A percentile compares a stretch with the other conserved stretches of the same genome.
These are phyloP conservation scores for Ogataea dorogensis DNA, from an alignment of 805 yeast genomes.

Conservation along the genomic window DNA sequence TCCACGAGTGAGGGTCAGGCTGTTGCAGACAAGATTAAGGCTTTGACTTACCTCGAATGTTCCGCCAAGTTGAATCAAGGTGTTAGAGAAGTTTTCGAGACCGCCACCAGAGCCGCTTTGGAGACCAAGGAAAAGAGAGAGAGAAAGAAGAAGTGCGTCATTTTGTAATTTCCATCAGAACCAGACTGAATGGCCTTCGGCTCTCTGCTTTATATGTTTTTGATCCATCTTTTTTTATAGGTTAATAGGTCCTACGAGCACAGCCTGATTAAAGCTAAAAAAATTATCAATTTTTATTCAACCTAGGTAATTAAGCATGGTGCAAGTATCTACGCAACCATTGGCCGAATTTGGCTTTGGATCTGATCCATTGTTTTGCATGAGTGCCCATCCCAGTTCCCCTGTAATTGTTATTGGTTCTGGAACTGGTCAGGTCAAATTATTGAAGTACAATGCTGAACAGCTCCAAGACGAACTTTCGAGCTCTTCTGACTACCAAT, in stretches of 20 bases:
- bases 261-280: constrained; percentile 6
- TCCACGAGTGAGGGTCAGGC: constrained; percentile 78
- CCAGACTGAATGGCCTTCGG: constrained; percentile 3
- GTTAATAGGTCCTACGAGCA: constrained; percentile 14
- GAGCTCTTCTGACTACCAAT: constrained; percentile 25
- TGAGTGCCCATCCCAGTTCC: constrained; percentile 74
- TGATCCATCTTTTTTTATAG: constrained; percentile 15
- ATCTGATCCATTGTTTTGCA: constrained; percentile 66
- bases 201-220: constrained; percentile 13
- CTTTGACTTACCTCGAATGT: constrained; percentile 83
- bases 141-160: constrained; percentile 67
- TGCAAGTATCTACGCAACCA: constrained; percentile 36
- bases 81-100: constrained; percentile 89
- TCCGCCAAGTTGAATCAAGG: constrained; percentile 90
- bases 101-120: constrained; percentile 89
- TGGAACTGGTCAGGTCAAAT: constrained; percentile 76
- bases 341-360: constrained; percentile 45
- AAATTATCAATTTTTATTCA: constrained; percentile 2
- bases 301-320: constrained; percentile 1
- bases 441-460: constrained; percentile 56
- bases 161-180: constrained; percentile 43
- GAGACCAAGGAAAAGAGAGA: constrained; percentile 57
- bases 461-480: constrained; percentile 37
- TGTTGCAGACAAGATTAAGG: constrained; percentile 88
- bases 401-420: constrained; percentile 67